Conservation (phyloP, 148 eudicot species). For the Vaccinium corymbosum region DNA sequence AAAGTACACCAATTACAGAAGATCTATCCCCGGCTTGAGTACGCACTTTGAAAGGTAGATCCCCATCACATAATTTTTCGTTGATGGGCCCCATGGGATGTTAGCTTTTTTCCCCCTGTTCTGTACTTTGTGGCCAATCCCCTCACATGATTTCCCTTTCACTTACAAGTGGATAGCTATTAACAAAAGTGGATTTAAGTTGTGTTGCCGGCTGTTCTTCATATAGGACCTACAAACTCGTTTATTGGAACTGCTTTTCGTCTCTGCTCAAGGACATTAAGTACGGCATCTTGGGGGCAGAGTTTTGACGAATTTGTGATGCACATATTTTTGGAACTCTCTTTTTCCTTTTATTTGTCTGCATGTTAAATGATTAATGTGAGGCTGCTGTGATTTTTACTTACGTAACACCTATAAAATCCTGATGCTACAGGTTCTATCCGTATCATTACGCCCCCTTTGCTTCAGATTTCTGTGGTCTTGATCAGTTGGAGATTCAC, state of each 20-base stretch:
- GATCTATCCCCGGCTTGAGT: neutral
- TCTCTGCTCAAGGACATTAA: neutral
- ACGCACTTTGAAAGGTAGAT: neutral
- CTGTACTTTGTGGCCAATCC: neutral
- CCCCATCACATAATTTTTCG: neutral
- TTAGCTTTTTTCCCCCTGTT: neutral
- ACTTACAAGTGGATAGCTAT: neutral
- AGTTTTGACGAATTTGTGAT: neutral
- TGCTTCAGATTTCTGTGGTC: slow-evolving; percentile 32
- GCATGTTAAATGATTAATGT: neutral
- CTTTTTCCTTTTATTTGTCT: neutral
- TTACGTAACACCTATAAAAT: neutral
- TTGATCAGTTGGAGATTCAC: slow-evolving; percentile 19
- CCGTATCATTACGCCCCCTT: slow-evolving; percentile 40
- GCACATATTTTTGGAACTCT: neutral
- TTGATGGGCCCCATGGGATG: neutral
- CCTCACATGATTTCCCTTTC: neutral
- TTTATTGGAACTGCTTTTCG: neutral
- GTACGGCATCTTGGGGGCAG: neutral
- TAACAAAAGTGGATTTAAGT: slow-evolving; percentile 1
- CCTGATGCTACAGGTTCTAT: slow-evolving; percentile 28
- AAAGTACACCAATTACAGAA: neutral
- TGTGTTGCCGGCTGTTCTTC: neutral
- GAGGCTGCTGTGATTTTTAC: neutral
- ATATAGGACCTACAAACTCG: neutral